Base-by-base conservation (phyloP, 371 early-diverging fungal species). In the Modicella reniformis region DNA sequence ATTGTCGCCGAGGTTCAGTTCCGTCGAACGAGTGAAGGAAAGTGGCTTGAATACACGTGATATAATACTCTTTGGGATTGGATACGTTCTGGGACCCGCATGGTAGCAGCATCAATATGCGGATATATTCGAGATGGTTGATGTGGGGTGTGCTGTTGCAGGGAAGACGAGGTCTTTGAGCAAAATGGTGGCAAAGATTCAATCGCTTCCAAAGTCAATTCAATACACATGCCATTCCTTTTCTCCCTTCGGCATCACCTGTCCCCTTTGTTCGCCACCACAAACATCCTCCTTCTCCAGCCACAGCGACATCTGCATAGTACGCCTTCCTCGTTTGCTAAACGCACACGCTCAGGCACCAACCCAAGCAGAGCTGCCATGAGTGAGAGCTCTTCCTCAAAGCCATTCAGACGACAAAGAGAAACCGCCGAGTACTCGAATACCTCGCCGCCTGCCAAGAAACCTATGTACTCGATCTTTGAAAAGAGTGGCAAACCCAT, bases 381-480 rank as follows among this genome's bases (percentile, higher is more conserved):
- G 70, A 26, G 59, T 32, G 59, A 59, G n/a, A 28, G 17, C 44
- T 28, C 62, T 23, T 21, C 55, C 9, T 30, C 50, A 55, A 51
- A 33, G 34, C 50, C 30, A 10, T n/a, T 32, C n/a, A n/a, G 59
- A 12, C 58, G 56, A 15, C 28, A 61, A 56, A 58, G 71, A 23
- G 40, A 26, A 8, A 52, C 71, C 19, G 47, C 66, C 3, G 26
- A 15, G n/a, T n/a, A n/a, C 12, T 3, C 29, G 41, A 30, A 28
- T 37, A 40, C 12, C 7, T 54, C 63, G 25, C 57, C 59, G 0
- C 47, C 65, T 19, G 41, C 61, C 23, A 76, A 72, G 58, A 76
- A 76, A 48, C 60, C 64, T n/a, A 64, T 77, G 65, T 79, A 73
- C 48, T 72, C 80, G 8, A 73, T 79, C 59, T 79, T 79, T 48